Evolutionary conservation across 1,139 yeast species (phyloP), one percentile per base, ranked within the genome.

Genomic region (Saccharomycopsis phalli): DNA sequence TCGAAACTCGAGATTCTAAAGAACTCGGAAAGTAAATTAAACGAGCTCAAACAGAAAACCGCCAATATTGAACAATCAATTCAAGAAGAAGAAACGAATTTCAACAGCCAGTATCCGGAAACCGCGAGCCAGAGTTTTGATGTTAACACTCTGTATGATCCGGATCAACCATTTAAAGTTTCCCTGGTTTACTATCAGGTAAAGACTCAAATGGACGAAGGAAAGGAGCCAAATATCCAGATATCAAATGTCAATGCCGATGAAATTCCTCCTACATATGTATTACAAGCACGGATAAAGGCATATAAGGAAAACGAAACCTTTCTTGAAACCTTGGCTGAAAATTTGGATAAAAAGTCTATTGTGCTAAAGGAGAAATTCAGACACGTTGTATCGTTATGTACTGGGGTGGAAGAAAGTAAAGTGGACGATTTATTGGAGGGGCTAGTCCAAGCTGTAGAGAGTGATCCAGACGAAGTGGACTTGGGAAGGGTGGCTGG

Each of bases 381-480:
- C 62, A 77, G 93, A 53, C 73, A 83, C 52, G 95, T 91, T 18
- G 91, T 91, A 30, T 79, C 95, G 34, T 68, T 86, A 43, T 88
- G 97, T 63, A 82, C 95, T 3, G 91, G 93, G 17, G 93, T 87
- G 20, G 84, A 77, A 35, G 80, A 74, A 42, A 67, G 63, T 19
- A 81, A 81, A 50, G 95, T 88, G 31, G 98, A 91, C 57, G 74
- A 73, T 45, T 69, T 91, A 52, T 68, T 91, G 44, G 93, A 82
- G 50, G 94, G 93, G 3, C 68, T 91, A 39, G 72, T 91, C 22
- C 86, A 81, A 55, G 95, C 96, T 11, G 95, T 91, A 4, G 95
- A 87, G 48, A 81, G 86, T 46, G 86, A 78, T 54, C 81, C 81
- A 1, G 79, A 73, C 43, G 81, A 74, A 43, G 75, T 75, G 42